Evolutionary conservation across 495 filamentous ascomycete genomes (phyloP).

Genomic region (Hypoxylon cercidicola): DNA sequence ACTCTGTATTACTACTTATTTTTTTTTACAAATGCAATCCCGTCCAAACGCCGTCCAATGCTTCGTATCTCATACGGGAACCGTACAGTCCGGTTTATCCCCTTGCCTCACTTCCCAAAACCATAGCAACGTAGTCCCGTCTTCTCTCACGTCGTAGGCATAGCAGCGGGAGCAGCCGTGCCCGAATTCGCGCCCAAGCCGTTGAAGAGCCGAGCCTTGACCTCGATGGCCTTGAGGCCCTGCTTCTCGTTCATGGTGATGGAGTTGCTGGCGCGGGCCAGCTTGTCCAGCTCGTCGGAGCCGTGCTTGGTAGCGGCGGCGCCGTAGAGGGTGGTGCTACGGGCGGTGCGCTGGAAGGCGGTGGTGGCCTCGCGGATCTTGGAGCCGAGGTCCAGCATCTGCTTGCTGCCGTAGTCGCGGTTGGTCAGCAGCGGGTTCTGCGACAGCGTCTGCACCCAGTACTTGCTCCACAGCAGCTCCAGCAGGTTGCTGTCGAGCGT

Average conservation of each 20-base stretch:
- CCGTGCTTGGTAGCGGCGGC: slow-evolving; percentile 21
- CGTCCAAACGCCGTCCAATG: slow-evolving; percentile 34
- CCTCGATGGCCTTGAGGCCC: slow-evolving; percentile 81
- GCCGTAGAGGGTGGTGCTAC: slow-evolving; percentile 25
- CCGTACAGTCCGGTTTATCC: not conserved
- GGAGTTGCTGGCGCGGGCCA: slow-evolving; percentile 80
- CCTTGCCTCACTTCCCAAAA: not conserved
- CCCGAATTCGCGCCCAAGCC: slow-evolving; percentile 58
- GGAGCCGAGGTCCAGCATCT: slow-evolving; percentile 85
- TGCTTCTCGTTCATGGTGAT: slow-evolving; percentile 87
- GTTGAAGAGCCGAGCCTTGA: slow-evolving; percentile 89
- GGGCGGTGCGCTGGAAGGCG: slow-evolving; percentile 53
- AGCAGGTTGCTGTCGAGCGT: slow-evolving; percentile 86
- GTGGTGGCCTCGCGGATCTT: slow-evolving; percentile 75
- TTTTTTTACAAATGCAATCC: slow-evolving; percentile 18
- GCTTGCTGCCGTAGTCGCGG: slow-evolving; percentile 90
- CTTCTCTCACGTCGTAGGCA: not conserved
- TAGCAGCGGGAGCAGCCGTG: not conserved
- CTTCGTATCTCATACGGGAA: slow-evolving; percentile 31
- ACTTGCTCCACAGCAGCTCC: slow-evolving; percentile 97
- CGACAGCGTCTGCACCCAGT: slow-evolving; percentile 99
- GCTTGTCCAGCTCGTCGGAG: slow-evolving; percentile 73
- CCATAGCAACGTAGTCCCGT: not conserved
- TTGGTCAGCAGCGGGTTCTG: slow-evolving; percentile 92
- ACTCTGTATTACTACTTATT: slow-evolving; percentile 23